A percentile compares a stretch with the other conserved stretches of the same genome.
phyloP scores from a whole-genome alignment of 352 stramenopile species.

The Phytopythium kandeliae region DNA sequence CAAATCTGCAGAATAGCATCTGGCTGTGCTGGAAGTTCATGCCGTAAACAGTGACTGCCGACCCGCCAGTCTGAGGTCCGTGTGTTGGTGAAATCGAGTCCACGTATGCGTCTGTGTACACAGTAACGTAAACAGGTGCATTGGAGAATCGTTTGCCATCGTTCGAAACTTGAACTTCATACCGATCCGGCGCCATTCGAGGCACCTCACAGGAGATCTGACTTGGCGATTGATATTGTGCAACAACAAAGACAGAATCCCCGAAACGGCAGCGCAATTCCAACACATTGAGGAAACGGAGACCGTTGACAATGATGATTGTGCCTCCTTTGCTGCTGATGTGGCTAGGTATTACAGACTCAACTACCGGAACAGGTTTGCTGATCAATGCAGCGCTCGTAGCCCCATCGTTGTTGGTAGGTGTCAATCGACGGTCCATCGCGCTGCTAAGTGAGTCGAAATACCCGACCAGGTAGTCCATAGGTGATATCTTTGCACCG shows the following conservation, averaged over 20 bases:
- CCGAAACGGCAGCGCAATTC: constrained; percentile 87
- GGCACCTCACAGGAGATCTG: constrained; percentile 62
- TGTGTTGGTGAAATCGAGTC: constrained; percentile 57
- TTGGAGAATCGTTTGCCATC: constrained; percentile 60
- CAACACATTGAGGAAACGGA: constrained; percentile 69
- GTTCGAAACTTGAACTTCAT: constrained; percentile 79
- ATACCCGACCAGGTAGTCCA: constrained; percentile 41
- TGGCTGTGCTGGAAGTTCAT: constrained; percentile 65
- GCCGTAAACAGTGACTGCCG: constrained; percentile 78
- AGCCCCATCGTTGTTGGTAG: background rate
- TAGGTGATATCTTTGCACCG: constrained; percentile 31
- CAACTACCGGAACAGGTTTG: constrained; percentile 10
- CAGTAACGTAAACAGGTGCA: constrained; percentile 44
- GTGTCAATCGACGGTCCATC: background rate
- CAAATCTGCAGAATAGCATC: constrained; percentile 79
- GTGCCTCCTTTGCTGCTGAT: constrained; percentile 39
- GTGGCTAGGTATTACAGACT: constrained; percentile 6
- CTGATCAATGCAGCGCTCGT: background rate
- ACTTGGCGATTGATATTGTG: constrained; percentile 37
- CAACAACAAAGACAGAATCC: constrained; percentile 24
- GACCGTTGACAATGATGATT: constrained; percentile 61
- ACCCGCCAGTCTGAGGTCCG: constrained; percentile 74
- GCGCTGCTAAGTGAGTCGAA: constrained; percentile 12
- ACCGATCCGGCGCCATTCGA: constrained; percentile 37
- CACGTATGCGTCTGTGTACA: constrained; percentile 74